phyloP scores from a whole-genome alignment of 2,329 filamentous ascomycete species.

The Xylariaceae sp. region DNA sequence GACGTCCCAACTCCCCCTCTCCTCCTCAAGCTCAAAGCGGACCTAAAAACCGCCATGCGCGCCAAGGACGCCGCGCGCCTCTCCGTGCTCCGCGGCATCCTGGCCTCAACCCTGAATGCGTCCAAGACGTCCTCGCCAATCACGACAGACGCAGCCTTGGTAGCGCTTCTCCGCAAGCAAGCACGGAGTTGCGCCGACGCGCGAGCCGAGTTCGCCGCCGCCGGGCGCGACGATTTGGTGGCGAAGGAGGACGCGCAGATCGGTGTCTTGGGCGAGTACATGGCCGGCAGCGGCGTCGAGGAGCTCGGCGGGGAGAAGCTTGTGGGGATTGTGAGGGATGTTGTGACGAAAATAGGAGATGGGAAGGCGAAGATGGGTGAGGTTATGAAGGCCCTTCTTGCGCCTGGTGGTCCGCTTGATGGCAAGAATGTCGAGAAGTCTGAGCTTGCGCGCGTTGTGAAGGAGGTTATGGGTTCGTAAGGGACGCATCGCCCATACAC shows the following conservation, averaged over 20 bases:
- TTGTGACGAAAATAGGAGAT: conserved; percentile 58
- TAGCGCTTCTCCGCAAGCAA: conserved; percentile 71
- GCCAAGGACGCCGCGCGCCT: conserved; percentile 70
- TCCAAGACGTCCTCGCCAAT: conserved; percentile 77
- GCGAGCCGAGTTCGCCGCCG: conserved; percentile 66
- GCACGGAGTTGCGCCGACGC: conserved; percentile 65
- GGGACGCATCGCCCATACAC: background rate
- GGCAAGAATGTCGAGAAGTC: conserved; percentile 70
- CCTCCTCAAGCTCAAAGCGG: conserved; percentile 61
- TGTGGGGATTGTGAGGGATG: conserved; percentile 56
- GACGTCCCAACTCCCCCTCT: conserved; percentile 51
- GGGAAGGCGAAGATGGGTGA: conserved; percentile 60
- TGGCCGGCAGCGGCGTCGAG: conserved; percentile 64
- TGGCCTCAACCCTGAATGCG: conserved; percentile 75
- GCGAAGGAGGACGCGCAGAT: conserved; percentile 74
- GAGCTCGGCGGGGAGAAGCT: conserved; percentile 66
- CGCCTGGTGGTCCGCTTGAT: conserved; percentile 59
- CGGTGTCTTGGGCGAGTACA: conserved; percentile 69
- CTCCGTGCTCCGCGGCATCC: conserved; percentile 70
- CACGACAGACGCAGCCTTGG: conserved; percentile 71
- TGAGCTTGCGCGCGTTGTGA: conserved; percentile 66
- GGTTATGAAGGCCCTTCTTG: conserved; percentile 67
- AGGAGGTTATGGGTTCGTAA: conserved; percentile 48
- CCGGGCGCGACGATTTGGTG: conserved; percentile 71
- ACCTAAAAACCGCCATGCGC: conserved; percentile 71